These are phyloP conservation scores for Furculomyces boomerangus DNA, from an alignment of 371 early-diverging fungal genomes.

Conservation along the genomic window DNA sequence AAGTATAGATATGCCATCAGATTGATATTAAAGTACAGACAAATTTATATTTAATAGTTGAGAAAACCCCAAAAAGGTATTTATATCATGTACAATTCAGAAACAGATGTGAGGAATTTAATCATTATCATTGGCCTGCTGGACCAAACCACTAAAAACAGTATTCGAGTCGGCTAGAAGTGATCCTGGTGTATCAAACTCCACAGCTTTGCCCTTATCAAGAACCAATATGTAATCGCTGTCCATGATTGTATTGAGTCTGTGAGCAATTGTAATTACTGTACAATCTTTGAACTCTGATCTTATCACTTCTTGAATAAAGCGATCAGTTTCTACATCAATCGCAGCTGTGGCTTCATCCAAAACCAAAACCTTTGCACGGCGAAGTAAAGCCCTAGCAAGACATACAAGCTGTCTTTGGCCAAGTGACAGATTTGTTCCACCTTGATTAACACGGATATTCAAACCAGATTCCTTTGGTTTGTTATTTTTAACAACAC, in stretches of 20 bases:
- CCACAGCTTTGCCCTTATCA: conserved; percentile 21
- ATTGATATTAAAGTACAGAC: too few relatives aligned
- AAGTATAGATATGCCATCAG: too few relatives aligned
- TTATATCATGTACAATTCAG: too few relatives aligned
- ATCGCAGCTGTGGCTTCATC: conserved; percentile 46
- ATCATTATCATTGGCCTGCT: conserved; percentile 11
- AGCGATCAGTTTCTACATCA: conserved; percentile 32
- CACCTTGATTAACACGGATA: conserved; percentile 22
- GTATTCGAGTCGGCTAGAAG: conserved; percentile 26
- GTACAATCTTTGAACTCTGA: conserved; percentile 37
- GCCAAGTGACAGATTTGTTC: conserved; percentile 39
- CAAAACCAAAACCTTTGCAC: conserved; percentile 33
- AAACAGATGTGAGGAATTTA: too few relatives aligned
- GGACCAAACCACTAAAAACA: conserved; percentile 31
- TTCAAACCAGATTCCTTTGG: conserved; percentile 6
- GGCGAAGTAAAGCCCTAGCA: conserved; percentile 24
- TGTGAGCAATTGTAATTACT: conserved; percentile 54
- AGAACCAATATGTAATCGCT: conserved; percentile 60
- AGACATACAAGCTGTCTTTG: conserved; percentile 33
- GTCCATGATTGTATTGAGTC: conserved; percentile 67
- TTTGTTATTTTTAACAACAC: conserved; percentile 1
- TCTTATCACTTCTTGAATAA: conserved; percentile 50
- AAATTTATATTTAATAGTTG: too few relatives aligned
- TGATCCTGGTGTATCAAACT: conserved; percentile 8
- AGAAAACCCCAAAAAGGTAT: too few relatives aligned